Evolutionary conservation across 192 early-diverging fungal genomes (phyloP), one percentile per base, ranked within the genome.

Genomic region (Linnemannia zychae): DNA sequence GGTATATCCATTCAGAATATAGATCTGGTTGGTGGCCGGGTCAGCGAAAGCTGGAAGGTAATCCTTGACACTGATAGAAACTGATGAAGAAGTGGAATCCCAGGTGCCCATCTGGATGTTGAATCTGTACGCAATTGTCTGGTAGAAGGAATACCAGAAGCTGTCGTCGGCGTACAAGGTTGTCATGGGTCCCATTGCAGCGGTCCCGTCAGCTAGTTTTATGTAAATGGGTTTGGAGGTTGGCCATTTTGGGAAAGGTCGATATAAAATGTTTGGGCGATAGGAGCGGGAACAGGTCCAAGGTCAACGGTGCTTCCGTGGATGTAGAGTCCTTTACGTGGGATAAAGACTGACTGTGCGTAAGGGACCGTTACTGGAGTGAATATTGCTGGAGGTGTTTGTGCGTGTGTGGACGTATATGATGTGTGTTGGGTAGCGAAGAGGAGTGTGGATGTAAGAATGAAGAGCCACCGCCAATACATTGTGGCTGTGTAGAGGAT

Each of bases 221-320:
- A 50, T 36, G 33, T 52, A 74, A 17, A 63, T 63, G 4, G 78
- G 78, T 47, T 48, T 28, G 15, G 70, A 40, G 60, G 78, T 67
- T 13, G 46, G 52, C 72, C 72, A 74, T 36, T 37, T 1, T 7
- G 66, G 20, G 78, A 80, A 2, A 74, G 72, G 37, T 80, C 78
- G 72, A 80, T 73, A 31, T 63, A 72, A 20, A 80, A 80, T 6
- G 48, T 67, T 63, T 80, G 78, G 2, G 36, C 47, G 53, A 18
- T 38, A 40, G 65, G 11, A 57, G 6, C 7, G 60, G 28, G 6
- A n/a, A n/a, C n/a, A n/a, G 40, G 9, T 44, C 3, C 40, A 28
- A 22, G 12, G 16, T 53, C 11, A 4, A 46, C 34, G 48, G 22
- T 31, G 0, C 78, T 72, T 17, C 71, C 72, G n/a, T 68, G 78